Percentiles rank a stretch among this genome's conserved stretches.
These are phyloP conservation scores for Penicillium goetzii DNA, from an alignment of 495 filamentous ascomycete genomes.

Conservation along the genomic window DNA sequence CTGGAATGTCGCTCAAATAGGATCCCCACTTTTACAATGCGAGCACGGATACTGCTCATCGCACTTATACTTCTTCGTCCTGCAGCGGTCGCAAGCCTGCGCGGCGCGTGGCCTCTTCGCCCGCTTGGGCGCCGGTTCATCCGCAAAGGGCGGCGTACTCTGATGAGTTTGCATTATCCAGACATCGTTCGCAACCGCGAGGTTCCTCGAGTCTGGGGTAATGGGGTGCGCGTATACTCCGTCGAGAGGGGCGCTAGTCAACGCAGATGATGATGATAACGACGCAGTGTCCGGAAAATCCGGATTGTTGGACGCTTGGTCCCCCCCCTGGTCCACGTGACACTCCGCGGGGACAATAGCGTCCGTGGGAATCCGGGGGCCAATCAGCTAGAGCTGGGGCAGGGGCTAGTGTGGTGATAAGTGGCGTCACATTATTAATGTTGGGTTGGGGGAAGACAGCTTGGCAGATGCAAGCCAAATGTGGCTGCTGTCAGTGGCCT, in stretches of 20 bases:
- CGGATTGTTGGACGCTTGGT: conserved; percentile 11
- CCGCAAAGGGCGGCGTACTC: conserved; percentile 18
- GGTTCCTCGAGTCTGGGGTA: conserved; percentile 12
- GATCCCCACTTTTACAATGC: conserved; percentile 44
- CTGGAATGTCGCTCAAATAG: background rate
- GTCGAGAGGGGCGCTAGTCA: conserved; percentile 13
- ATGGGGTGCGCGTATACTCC: conserved; percentile 2
- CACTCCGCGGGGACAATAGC: background rate
- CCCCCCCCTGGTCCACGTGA: conserved; percentile 22
- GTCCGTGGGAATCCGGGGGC: background rate
- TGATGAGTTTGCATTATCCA: conserved; percentile 26
- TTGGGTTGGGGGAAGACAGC: background rate
- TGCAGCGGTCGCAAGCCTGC: conserved; percentile 47
- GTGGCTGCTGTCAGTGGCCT: background rate
- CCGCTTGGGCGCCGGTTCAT: conserved; percentile 35
- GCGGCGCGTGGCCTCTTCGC: conserved; percentile 45
- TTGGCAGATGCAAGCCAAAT: background rate
- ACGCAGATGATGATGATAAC: conserved; percentile 24
- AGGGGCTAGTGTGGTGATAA: background rate
- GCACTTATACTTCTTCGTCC: conserved; percentile 51
- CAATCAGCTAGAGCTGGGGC: background rate
- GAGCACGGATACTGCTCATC: conserved; percentile 47
- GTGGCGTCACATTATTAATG: background rate
- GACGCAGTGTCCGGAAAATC: conserved; percentile 20
- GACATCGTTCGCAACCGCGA: conserved; percentile 13